Evolutionary conservation across 1,284 basidiomycete species (phyloP), one percentile per base, ranked within the genome.

Genomic region (Cryptococcus depauperatus): DNA sequence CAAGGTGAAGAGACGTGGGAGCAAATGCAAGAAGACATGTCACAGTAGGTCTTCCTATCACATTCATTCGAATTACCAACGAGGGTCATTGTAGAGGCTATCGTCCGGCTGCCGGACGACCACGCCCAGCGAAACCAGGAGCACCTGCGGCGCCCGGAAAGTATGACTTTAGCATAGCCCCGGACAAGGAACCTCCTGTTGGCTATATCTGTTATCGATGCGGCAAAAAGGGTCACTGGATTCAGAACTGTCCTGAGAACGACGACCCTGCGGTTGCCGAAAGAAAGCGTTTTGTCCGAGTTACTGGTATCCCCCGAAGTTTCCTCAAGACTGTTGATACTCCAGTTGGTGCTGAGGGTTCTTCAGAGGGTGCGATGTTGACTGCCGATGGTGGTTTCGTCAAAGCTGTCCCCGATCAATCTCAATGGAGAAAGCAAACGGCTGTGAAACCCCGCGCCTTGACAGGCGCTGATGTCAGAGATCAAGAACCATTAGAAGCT

Each of bases 161-260:
- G 56, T 69, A 48, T 50, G 66, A 70, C 41, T 66, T 57, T 37
- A 55, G 54, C 33, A 45, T 68, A 44, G 71, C 73, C 23, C 74
- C 93, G 0, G 67, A 69, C 48, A 65, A 63, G 43, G 67, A 69
- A 43, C 65, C 64, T 8, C 91, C 91, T 16, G 78, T 85, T 4
- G 95, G 92, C 45, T 99, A 98, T 73, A 91, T 98, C n/a, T 98
- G 95, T 68, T 97, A 97, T 70, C 83, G 95, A 32, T 99, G 95
- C 72, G 92, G 92, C 34, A 85, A 95, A 72, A 95, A 96, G 80
- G 89, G 91, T 25, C 95, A 99, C 64, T 98, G 95, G 95, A 99
- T 99, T 56, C 93, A 99, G 68, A 89, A 95, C 56, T 99, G 95
- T 65, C 95, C 95, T 0, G 95, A 90, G 3, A 97, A 97, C 66